Percentiles rank a stretch among this genome's conserved stretches.
These are phyloP conservation scores for Austroboletus eburneus DNA, from an alignment of 768 basidiomycete species.

Conservation along the genomic window DNA sequence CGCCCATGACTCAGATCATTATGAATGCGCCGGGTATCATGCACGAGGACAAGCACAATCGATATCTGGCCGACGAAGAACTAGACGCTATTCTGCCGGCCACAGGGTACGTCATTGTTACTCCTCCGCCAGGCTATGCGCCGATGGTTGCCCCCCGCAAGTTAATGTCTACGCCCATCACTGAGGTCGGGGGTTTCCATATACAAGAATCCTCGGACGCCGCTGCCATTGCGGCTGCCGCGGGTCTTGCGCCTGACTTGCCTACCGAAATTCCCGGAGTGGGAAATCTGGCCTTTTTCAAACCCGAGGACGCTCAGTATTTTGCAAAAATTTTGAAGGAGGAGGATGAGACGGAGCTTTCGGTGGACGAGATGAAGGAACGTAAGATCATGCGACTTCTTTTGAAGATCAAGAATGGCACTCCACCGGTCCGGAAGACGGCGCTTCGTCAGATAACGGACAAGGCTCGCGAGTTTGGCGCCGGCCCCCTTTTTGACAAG, in stretches of 20 bases:
- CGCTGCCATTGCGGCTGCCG: slow-evolving; percentile 82
- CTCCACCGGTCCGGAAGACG: slow-evolving; percentile 96
- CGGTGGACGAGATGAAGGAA: slow-evolving; percentile 98
- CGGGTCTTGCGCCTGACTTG: slow-evolving; percentile 87
- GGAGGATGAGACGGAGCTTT: slow-evolving; percentile 89
- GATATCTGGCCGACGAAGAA: slow-evolving; percentile 95
- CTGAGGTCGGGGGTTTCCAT: slow-evolving; percentile 82
- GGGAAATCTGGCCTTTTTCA: slow-evolving; percentile 96
- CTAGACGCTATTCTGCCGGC: slow-evolving; percentile 85
- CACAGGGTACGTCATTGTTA: slow-evolving; percentile 86
- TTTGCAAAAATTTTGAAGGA: slow-evolving; percentile 95
- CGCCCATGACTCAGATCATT: slow-evolving; percentile 73
- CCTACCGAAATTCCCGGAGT: slow-evolving; percentile 99
- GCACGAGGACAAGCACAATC: slow-evolving; percentile 93
- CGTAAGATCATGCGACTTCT: slow-evolving; percentile 98
- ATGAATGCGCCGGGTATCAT: slow-evolving; percentile 82
- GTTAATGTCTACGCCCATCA: slow-evolving; percentile 52
- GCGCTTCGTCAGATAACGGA: slow-evolving; percentile 98
- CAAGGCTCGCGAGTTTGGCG: slow-evolving; percentile 97
- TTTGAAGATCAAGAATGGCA: slow-evolving; percentile 99
- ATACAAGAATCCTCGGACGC: slow-evolving; percentile 95
- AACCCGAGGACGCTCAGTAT: slow-evolving; percentile 96
- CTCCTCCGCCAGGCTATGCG: slow-evolving; percentile 91
- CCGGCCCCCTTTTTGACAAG: slow-evolving; percentile 97
- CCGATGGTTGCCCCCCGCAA: slow-evolving; percentile 65